Base-by-base conservation (phyloP, 345 rosid genomes). In the Gossypium australe region DNA sequence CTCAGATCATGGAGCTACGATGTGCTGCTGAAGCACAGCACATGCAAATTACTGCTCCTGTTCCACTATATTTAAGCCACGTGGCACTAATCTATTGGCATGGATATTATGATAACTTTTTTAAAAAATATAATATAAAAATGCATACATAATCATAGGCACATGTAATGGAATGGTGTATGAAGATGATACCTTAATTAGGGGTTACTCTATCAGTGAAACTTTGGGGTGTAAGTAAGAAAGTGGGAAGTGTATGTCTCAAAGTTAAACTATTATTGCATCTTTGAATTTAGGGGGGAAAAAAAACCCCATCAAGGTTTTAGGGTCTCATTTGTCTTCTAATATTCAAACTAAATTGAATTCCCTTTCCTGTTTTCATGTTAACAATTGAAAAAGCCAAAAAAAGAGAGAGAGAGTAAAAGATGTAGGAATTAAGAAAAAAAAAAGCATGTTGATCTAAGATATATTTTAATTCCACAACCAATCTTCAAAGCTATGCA, bases 271-370 rank as follows among this genome's bases (percentile, higher is more conserved):
- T 29, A 9, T 73, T 9, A 79, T 80, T 75, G 29, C 61, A 66
- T 38, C 2, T 52, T 79, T 72, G 81, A 84, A 77, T 61, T 56
- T n/a, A 25, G 61, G 38, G 72, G 49, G 67, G 81, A 66, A 34
- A 4, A 34, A 6, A 6, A 78, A 82, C 73, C 83, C 73, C 44
- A 44, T 2, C 22, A 76, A 79, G 80, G 70, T 82, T 65, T 75
- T 57, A 47, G 64, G 41, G 59, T 27, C 44, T 29, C 44, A 43
- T 9, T 56, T 56, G 60, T 18, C 34, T 52, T 52, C 70, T 53
- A 73, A 57, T 4, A 9, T 16, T 3, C 60, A 49, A 34, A 22
- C 16, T 41, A 13, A 14, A 27, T 18, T 20, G 3, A 29, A 52
- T 27, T 7, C 57, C 7, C 41, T 34, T 34, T 5, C 41, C 41